phyloP scores from a whole-genome alignment of 768 basidiomycete species.

The Boletus subcaerulescens region DNA sequence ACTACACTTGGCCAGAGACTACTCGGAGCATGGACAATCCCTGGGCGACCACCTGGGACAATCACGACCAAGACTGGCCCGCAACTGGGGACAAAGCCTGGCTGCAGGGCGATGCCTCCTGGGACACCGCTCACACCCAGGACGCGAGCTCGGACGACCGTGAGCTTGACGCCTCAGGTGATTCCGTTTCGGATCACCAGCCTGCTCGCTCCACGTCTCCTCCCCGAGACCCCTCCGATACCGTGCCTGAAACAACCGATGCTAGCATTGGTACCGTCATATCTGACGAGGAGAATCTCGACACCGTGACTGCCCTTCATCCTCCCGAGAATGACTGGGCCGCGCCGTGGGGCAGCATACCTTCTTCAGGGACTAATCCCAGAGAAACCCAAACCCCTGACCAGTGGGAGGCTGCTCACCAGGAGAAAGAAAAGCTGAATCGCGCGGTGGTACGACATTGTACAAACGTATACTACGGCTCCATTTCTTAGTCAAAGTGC shows the following conservation, averaged over 20 bases:
- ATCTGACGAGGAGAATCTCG: neutral
- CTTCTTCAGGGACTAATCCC: conserved; percentile 15
- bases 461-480: conserved; percentile 12
- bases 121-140: neutral
- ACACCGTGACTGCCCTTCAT: neutral
- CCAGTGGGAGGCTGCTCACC: conserved; percentile 66
- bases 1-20: neutral
- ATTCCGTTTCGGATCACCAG: conserved; percentile 1
- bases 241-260: conserved; percentile 21
- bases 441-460: conserved; percentile 56
- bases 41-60: conserved; percentile 52
- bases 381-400: conserved; percentile 37
- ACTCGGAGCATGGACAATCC: conserved; percentile 61
- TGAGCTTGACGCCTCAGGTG: too few species aligned
- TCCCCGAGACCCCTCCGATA: neutral
- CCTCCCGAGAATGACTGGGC: conserved; percentile 36
- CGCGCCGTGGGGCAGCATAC: conserved; percentile 36
- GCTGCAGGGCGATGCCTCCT: conserved; percentile 17
- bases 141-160: neutral
- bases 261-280: conserved; percentile 40
- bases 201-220: neutral
- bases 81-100: conserved; percentile 40
- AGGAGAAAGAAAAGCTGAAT: conserved; percentile 57
- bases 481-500: conserved; percentile 15
- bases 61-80: neutral